Evolutionary conservation across 1,284 basidiomycete genomes (phyloP).

Genomic region (Apiotrichum akiyoshidainum): DNA sequence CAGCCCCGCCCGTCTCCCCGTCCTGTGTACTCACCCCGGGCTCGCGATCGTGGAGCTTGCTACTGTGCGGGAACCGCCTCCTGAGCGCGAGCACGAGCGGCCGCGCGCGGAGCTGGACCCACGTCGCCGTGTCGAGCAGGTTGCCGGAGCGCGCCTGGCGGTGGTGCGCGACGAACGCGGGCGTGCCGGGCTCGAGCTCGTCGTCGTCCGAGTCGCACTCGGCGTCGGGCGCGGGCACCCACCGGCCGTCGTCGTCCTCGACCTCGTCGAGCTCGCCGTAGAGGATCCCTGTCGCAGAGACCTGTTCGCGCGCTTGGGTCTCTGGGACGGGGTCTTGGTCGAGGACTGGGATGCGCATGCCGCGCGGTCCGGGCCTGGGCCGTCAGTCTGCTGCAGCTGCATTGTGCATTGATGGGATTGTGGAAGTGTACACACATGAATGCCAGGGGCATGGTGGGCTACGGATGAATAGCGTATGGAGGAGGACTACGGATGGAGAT

Average conservation of each 20-base stretch:
- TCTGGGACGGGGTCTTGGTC: too few species aligned
- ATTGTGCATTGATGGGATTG: too few species aligned
- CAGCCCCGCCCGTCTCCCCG: not conserved
- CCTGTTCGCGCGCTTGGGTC: too few species aligned
- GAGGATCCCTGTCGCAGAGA: not conserved
- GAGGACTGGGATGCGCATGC: too few species aligned
- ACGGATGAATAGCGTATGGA: too few species aligned
- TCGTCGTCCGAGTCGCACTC: not conserved
- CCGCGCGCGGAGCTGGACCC: not conserved
- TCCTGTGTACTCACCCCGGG: not conserved
- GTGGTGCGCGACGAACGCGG: not conserved
- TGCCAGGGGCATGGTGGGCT: too few species aligned
- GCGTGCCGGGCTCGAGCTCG: not conserved
- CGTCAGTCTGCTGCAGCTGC: too few species aligned
- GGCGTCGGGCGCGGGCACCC: not conserved
- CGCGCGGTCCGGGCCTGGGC: too few species aligned
- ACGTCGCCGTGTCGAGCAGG: not conserved
- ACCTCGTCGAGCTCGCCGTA: slow-evolving; percentile 2
- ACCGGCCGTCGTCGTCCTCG: not conserved
- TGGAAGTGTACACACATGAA: too few species aligned
- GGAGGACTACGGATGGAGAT: too few species aligned
- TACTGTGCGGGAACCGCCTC: not conserved
- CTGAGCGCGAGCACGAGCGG: not conserved
- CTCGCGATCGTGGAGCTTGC: not conserved
- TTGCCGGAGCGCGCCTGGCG: not conserved